Conservation (phyloP, 2,329 filamentous ascomycete species). For the Talaromyces sp. region DNA sequence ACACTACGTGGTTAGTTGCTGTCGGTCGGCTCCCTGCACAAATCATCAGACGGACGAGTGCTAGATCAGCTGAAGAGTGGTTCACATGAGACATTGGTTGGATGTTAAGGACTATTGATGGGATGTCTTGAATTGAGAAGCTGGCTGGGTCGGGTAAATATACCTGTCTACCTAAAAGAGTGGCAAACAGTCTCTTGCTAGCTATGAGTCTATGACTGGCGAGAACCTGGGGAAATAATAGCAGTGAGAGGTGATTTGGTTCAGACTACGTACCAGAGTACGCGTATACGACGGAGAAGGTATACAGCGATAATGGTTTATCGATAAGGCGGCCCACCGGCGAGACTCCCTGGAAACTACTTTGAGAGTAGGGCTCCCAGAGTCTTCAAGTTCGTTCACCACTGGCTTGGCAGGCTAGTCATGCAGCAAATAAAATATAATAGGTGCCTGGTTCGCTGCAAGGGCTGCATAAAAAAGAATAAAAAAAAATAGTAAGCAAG, state of each 20-base stretch:
- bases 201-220: neutral
- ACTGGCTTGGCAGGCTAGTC: neutral
- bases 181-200: neutral
- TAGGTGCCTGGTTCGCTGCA: neutral
- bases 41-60: neutral
- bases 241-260: no score
- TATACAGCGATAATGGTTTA: no score
- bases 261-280: no score
- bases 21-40: neutral
- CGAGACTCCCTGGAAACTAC: neutral
- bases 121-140: neutral
- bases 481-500: neutral
- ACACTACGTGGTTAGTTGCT: neutral
- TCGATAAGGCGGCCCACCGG: neutral
- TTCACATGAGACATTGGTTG: neutral
- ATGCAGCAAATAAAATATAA: neutral
- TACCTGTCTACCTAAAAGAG: no score
- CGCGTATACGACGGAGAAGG: no score
- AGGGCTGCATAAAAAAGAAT: neutral
- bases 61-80: neutral
- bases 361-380: neutral
- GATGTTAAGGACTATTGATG: neutral
- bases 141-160: neutral
- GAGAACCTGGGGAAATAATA: neutral
- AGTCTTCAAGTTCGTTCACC: neutral